Percentiles rank a stretch among this genome's conserved stretches.
phyloP scores from a whole-genome alignment of 345 rosid species.

The Hirschfeldia incana region DNA sequence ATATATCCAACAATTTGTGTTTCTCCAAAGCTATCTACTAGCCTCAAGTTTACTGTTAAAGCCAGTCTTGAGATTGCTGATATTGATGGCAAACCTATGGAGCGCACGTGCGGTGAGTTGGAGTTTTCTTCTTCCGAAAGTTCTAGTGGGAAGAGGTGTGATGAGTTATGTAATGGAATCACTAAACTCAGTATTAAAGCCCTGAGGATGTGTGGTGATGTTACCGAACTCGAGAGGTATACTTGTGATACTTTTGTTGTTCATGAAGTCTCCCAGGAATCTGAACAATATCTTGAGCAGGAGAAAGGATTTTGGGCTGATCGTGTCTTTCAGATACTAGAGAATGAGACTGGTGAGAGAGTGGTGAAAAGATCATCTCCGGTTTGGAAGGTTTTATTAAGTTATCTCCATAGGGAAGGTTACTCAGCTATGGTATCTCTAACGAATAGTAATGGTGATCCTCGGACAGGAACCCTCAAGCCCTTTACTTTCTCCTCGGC shows the following conservation, averaged over 20 bases:
- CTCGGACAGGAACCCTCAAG: constrained; percentile 60
- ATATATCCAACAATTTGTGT: constrained; percentile 72
- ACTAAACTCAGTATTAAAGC: constrained; percentile 51
- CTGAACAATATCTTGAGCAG: constrained; percentile 38
- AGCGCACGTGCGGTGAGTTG: constrained; percentile 74
- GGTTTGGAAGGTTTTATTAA: constrained; percentile 69
- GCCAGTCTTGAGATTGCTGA: constrained; percentile 71
- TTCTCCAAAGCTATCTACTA: constrained; percentile 32
- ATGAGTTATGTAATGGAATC: constrained; percentile 43
- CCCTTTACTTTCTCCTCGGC: constrained; percentile 76
- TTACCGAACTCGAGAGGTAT: constrained; percentile 38
- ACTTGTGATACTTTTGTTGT: constrained; percentile 53
- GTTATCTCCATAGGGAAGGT: constrained; percentile 71
- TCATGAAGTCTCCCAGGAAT: constrained; percentile 39
- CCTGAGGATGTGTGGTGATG: constrained; percentile 47
- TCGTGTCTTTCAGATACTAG: constrained; percentile 57
- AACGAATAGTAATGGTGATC: constrained; percentile 46
- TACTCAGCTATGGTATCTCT: constrained; percentile 67
- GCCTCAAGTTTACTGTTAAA: constrained; percentile 39
- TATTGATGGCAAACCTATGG: constrained; percentile 66
- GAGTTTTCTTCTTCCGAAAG: constrained; percentile 47
- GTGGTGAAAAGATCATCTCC: constrained; percentile 49
- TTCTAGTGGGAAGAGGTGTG: constrained; percentile 16
- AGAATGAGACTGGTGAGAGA: constrained; percentile 51
- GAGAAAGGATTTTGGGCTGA: constrained; percentile 56